A percentile compares a stretch with the other conserved stretches of the same genome.
phyloP scores from a whole-genome alignment of 352 stramenopile species.

The Globisporangium cederbergense region DNA sequence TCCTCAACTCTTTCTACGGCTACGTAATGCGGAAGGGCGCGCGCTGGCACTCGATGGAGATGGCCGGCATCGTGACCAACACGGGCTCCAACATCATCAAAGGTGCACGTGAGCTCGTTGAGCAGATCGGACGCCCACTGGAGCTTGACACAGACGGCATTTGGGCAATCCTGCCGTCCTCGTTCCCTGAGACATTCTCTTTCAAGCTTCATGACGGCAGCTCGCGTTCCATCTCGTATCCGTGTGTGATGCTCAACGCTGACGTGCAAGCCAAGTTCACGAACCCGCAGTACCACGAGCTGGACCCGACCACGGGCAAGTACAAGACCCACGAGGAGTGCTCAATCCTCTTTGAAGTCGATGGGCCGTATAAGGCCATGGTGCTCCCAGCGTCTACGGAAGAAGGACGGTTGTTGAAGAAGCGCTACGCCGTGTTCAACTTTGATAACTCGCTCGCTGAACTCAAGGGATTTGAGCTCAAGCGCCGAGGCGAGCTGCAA shows the following conservation, averaged over 20 bases:
- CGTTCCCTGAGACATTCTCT: conserved; percentile 97
- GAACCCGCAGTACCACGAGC: conserved; percentile 94
- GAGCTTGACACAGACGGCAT: conserved; percentile 99
- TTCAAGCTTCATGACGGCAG: conserved; percentile 78
- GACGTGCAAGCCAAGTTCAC: conserved; percentile 98
- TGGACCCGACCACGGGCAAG: conserved; percentile 50
- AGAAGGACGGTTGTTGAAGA: conserved; percentile 98
- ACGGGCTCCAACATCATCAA: conserved; percentile 98
- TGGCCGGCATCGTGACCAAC: conserved; percentile 99
- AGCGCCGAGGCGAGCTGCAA: conserved; percentile 97
- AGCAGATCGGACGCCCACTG: conserved; percentile 95
- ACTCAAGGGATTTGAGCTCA: conserved; percentile 96
- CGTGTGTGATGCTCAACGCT: conserved; percentile 99
- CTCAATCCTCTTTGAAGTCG: conserved; percentile 99
- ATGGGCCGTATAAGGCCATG: conserved; percentile 98
- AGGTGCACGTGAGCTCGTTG: conserved; percentile 90
- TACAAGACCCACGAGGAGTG: conserved; percentile 96
- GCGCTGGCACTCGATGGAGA: conserved; percentile 99
- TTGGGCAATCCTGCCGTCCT: conserved; percentile 98
- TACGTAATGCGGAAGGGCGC: conserved; percentile 99
- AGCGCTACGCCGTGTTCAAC: conserved; percentile 92
- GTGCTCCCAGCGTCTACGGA: conserved; percentile 97
- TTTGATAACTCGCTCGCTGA: conserved; percentile 78
- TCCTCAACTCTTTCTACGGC: conserved; percentile 99
- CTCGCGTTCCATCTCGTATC: conserved; percentile 94